Percentiles rank a stretch among this genome's conserved stretches.
Conservation (phyloP, 2,329 filamentous ascomycete genomes). For the Gnomoniopsis smithogilvyi region DNA sequence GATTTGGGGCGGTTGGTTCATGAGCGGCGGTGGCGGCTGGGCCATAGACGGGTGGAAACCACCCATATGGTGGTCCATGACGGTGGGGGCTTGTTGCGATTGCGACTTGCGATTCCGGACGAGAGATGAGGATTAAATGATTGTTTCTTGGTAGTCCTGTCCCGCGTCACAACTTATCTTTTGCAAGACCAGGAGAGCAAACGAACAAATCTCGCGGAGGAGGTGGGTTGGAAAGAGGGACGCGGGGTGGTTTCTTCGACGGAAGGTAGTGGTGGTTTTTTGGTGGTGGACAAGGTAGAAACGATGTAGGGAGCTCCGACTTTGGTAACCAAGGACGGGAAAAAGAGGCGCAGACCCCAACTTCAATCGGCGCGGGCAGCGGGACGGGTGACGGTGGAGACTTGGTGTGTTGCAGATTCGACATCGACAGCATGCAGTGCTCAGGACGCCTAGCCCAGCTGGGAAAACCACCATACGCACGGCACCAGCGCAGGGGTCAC, state of each 20-base stretch:
- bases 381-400: neutral
- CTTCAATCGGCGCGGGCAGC: neutral
- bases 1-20: slow-evolving; percentile 67
- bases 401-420: slow-evolving; percentile 2
- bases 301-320: neutral
- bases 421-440: neutral
- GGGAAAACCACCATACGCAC: neutral
- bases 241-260: neutral
- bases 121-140: neutral
- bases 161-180: neutral
- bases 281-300: neutral
- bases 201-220: neutral
- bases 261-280: neutral
- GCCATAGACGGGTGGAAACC: slow-evolving; percentile 55
- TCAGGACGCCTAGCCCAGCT: neutral
- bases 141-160: neutral
- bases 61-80: slow-evolving; percentile 51
- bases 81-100: neutral
- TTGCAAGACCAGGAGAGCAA: neutral
- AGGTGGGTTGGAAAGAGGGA: neutral
- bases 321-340: neutral
- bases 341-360: neutral
- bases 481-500: neutral
- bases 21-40: slow-evolving; percentile 47
- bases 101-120: neutral